Evolutionary conservation across 2,329 filamentous ascomycete species (phyloP).

Genomic region (Cladosporium sp.): DNA sequence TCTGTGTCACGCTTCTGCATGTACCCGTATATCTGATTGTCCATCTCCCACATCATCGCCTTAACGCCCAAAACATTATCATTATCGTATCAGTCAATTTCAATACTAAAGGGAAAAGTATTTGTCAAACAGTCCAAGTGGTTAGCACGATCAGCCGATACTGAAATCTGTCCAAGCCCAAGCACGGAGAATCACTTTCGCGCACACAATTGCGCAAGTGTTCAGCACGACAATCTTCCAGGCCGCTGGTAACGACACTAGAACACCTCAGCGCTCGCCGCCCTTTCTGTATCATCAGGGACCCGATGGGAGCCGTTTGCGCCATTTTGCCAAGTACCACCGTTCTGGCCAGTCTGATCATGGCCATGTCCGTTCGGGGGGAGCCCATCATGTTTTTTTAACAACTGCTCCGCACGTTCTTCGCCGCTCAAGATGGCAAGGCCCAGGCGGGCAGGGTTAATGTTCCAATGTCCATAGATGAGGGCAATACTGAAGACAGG

Average conservation of each 20-base stretch:
- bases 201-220: neutral
- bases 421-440: constrained; percentile 25
- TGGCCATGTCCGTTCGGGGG: neutral
- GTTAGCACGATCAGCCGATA: constrained; percentile 1
- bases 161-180: neutral
- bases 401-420: constrained; percentile 3
- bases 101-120: constrained; percentile 1
- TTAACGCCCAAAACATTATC: neutral
- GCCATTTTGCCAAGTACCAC: neutral
- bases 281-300: constrained; percentile 2
- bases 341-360: constrained; percentile 1
- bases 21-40: constrained; percentile 1
- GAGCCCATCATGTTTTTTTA: constrained; percentile 2
- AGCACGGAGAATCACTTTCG: constrained; percentile 1
- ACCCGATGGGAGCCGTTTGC: neutral
- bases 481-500: constrained; percentile 55
- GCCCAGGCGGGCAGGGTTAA: constrained; percentile 54
- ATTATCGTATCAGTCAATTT: constrained; percentile 4
- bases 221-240: neutral
- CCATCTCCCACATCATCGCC: neutral
- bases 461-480: constrained; percentile 56
- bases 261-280: constrained; percentile 1
- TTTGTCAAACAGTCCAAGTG: constrained; percentile 1
- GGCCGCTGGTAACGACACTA: neutral
- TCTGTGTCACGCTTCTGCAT: constrained; percentile 1